Conservation (phyloP, 2,329 filamentous ascomycete species). For the Arthroderma sp. region DNA sequence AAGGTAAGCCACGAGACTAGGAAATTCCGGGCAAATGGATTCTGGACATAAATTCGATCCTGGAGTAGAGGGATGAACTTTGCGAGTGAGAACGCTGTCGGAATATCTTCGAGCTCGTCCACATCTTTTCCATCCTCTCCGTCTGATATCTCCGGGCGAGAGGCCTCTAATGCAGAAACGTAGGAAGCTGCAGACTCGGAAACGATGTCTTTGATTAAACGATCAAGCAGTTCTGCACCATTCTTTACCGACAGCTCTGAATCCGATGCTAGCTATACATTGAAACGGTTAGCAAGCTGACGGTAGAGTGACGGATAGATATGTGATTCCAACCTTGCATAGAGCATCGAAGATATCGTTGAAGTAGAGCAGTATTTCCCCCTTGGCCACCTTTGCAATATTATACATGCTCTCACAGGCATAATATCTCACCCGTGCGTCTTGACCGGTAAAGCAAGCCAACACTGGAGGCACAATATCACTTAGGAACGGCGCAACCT, state of each 20-base stretch:
- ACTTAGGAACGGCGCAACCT: slow-evolving; percentile 80
- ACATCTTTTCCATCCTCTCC: slow-evolving; percentile 36
- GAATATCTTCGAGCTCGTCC: slow-evolving; percentile 39
- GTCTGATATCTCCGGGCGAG: slow-evolving; percentile 31
- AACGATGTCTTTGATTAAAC: slow-evolving; percentile 90
- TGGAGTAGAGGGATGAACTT: slow-evolving; percentile 87
- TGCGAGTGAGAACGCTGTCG: slow-evolving; percentile 81
- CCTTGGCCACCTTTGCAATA: slow-evolving; percentile 97
- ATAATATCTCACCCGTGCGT: slow-evolving; percentile 94
- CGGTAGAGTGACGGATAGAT: background rate
- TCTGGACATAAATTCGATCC: slow-evolving; percentile 86
- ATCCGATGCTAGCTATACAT: slow-evolving; percentile 70
- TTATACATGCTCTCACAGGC: slow-evolving; percentile 99
- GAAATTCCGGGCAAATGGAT: slow-evolving; percentile 89
- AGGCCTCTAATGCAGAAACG: slow-evolving; percentile 68
- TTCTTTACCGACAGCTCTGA: slow-evolving; percentile 97
- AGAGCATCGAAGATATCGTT: slow-evolving; percentile 97
- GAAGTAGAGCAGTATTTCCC: slow-evolving; percentile 92
- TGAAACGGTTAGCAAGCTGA: slow-evolving; percentile 13
- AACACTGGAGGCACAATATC: slow-evolving; percentile 93
- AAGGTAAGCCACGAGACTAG: slow-evolving; percentile 92
- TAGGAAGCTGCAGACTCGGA: slow-evolving; percentile 91
- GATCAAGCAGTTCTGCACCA: slow-evolving; percentile 86
- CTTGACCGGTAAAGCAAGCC: slow-evolving; percentile 94
- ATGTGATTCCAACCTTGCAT: slow-evolving; percentile 58